Base-by-base conservation (phyloP, 768 basidiomycete species). In the Serendipita sp. region DNA sequence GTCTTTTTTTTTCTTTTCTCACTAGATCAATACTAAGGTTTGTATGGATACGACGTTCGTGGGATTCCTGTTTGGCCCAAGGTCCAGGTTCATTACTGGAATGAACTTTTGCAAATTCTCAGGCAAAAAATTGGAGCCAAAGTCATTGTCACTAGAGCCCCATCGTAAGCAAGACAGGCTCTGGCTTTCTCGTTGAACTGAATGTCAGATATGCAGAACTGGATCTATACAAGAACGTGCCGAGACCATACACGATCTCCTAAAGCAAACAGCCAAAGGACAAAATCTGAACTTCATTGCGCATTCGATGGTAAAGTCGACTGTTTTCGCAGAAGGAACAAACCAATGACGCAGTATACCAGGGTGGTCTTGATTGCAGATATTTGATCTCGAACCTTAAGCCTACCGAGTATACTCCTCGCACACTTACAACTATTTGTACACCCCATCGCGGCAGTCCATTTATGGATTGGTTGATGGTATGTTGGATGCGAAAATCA, bases 391-490 rank as follows among this genome's bases (percentile, higher is more conserved):
- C 90, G 1, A 88, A 88, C 72, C 79, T 94, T 69, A 82, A 82
- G 67, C 92, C 95, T 0, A 79, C 75, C 8, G 84, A 87, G 62
- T 98, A 98, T 74, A 80, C 80, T 1, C 93, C 96, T 1, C 74
- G 92, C 35, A 93, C 91, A 4, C 76, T 99, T 66, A 97, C 89
- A 1, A 89, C 85, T 23, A 81, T 99, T 68, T 85, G 86, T 30
- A 98, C 96, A 0, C 96, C 96, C 15, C 96, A 99, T 73, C 82
- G 91, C 16, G 95, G 96, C 38, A 91, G 89, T 69, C 93, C 95
- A 0, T 98, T 99, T 74, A 99, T 99, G 96, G 91, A 96, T 73
- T 99, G 96, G 96, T 98, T 95, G 76, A 80, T 83, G 58, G 90
- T 89, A 70, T 71, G 87, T 80, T 38, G 16, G 52, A 34, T 44